A percentile compares a stretch with the other conserved stretches of the same genome.
These are phyloP conservation scores for Cyberlindnera saturnus DNA, from an alignment of 805 yeast genomes.

Conservation along the genomic window DNA sequence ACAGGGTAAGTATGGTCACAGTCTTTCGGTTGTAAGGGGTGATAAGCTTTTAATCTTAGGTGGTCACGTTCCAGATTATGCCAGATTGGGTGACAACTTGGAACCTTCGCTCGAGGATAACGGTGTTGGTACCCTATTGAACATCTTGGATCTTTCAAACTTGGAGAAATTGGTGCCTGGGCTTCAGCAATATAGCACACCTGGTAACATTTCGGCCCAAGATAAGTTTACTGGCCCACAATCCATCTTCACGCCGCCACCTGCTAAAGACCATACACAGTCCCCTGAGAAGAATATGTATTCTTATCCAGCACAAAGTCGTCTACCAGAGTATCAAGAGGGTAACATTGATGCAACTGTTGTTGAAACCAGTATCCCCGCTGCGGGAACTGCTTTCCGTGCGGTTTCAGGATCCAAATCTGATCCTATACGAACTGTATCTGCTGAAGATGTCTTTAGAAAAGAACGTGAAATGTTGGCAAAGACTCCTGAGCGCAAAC, in stretches of 20 bases:
- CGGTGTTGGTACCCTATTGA: constrained; percentile 56
- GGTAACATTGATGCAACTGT: constrained; percentile 1
- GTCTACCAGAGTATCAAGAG: not conserved
- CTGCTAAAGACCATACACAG: not conserved
- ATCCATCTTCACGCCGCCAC: constrained; percentile 16
- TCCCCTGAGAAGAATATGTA: constrained; percentile 7
- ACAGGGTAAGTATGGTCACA: constrained; percentile 80
- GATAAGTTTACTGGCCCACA: constrained; percentile 18
- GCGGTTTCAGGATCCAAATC: no score
- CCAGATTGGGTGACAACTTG: constrained; percentile 41
- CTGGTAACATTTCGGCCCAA: constrained; percentile 21
- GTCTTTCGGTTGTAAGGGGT: constrained; percentile 62
- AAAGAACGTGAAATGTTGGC: constrained; percentile 10
- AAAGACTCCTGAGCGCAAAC: not conserved
- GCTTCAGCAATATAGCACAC: constrained; percentile 29
- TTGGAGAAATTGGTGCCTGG: constrained; percentile 32
- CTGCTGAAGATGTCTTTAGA: constrained; percentile 23
- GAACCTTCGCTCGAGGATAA: constrained; percentile 48
- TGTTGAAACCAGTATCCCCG: not conserved
- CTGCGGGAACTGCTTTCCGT: not conserved
- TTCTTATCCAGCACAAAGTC: constrained; percentile 1
- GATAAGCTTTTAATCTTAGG: constrained; percentile 83
- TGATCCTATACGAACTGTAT: constrained; percentile 2
- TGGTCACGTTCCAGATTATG: constrained; percentile 76
- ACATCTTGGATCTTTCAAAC: constrained; percentile 49